These are phyloP conservation scores for Stylosanthes scabra DNA, from an alignment of 331 rosid species.

Conservation along the genomic window DNA sequence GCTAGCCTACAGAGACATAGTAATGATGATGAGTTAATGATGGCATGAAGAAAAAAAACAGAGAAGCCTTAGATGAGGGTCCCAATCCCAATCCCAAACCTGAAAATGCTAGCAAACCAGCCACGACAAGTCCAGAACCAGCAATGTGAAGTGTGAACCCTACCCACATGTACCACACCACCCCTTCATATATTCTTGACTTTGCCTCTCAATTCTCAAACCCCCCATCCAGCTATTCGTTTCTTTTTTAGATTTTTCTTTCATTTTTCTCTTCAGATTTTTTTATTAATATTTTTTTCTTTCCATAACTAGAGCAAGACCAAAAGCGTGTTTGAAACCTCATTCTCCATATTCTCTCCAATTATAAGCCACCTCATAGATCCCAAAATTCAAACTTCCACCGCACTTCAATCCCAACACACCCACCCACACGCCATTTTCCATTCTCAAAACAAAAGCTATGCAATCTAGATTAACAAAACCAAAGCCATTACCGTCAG, in stretches of 20 bases:
- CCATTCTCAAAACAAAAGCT: background rate
- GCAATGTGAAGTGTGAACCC: slow-evolving; percentile 40
- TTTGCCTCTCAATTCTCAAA: slow-evolving; percentile 1
- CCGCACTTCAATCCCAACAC: slow-evolving; percentile 10
- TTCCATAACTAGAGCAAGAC: background rate
- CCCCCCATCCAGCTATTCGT: slow-evolving; percentile 22
- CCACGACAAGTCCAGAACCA: background rate
- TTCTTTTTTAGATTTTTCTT: too few relatives aligned
- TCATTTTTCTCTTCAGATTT: slow-evolving; percentile 4
- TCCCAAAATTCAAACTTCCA: slow-evolving; percentile 26
- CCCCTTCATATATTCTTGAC: slow-evolving; percentile 41
- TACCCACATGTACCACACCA: slow-evolving; percentile 13
- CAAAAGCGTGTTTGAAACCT: slow-evolving; percentile 35
- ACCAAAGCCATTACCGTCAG: background rate
- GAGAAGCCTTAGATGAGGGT: slow-evolving; percentile 21
- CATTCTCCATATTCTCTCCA: slow-evolving; percentile 10
- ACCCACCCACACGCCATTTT: slow-evolving; percentile 7
- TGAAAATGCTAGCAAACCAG: slow-evolving; percentile 39
- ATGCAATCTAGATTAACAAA: slow-evolving; percentile 29
- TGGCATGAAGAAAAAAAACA: background rate
- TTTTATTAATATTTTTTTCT: background rate
- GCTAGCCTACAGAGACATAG: background rate
- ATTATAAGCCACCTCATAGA: slow-evolving; percentile 33
- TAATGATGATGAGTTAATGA: slow-evolving; percentile 4
- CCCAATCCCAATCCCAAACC: slow-evolving; percentile 13